Conservation (phyloP, 371 early-diverging fungal species). For the Rhizopus delemar region DNA sequence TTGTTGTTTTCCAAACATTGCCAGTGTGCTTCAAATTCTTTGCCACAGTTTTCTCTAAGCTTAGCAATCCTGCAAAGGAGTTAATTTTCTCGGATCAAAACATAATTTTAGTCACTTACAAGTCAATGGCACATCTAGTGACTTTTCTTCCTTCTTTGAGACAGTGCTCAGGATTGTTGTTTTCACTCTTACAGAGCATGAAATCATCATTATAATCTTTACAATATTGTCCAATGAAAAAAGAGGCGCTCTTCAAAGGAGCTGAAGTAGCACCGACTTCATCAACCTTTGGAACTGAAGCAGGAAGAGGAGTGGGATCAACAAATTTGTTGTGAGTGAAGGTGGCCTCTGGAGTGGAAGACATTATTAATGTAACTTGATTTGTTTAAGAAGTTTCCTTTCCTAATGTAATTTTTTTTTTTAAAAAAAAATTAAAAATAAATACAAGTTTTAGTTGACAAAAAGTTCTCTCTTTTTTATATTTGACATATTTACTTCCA, state of each 20-base stretch:
- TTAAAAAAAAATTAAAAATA: neutral
- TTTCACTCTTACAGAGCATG: slow-evolving; percentile 94
- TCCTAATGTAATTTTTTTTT: neutral
- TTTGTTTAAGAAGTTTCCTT: neutral
- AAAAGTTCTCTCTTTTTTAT: neutral
- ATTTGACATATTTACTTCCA: slow-evolving; percentile 1
- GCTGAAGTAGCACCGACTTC: slow-evolving; percentile 93
- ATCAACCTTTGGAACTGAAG: slow-evolving; percentile 69
- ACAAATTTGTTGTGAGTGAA: slow-evolving; percentile 56
- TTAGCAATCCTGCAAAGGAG: slow-evolving; percentile 67
- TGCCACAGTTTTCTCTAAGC: slow-evolving; percentile 87
- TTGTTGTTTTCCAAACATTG: slow-evolving; percentile 90
- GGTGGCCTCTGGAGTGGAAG: slow-evolving; percentile 31
- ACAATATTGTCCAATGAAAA: slow-evolving; percentile 88
- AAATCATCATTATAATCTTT: slow-evolving; percentile 93
- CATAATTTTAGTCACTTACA: slow-evolving; percentile 58
- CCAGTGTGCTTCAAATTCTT: slow-evolving; percentile 90
- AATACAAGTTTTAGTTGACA: neutral
- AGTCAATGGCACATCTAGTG: slow-evolving; percentile 90
- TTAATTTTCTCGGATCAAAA: neutral
- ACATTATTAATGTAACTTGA: slow-evolving; percentile 27
- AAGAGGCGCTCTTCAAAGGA: slow-evolving; percentile 91
- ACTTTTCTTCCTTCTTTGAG: slow-evolving; percentile 93
- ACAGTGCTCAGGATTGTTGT: slow-evolving; percentile 87
- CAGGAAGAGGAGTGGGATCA: slow-evolving; percentile 78